Percentiles rank a stretch among this genome's conserved stretches.
Conservation (phyloP, 108 stramenopile genomes). For the Nitzschia sp. region DNA sequence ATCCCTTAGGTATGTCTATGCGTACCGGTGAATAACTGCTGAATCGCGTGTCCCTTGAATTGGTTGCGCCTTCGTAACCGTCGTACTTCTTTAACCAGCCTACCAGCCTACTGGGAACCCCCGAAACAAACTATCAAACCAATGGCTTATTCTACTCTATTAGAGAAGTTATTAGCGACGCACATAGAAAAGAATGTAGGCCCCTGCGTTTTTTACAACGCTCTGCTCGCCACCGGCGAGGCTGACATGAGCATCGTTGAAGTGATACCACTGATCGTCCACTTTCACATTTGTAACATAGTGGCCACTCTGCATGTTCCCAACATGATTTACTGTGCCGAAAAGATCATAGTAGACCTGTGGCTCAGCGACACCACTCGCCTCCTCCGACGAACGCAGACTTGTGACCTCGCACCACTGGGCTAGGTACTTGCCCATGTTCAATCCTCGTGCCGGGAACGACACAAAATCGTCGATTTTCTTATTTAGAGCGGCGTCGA, state of each 20-base stretch:
- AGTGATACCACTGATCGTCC: conserved; percentile 68
- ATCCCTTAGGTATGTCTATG: no score
- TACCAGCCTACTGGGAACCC: no score
- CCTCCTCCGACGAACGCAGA: neutral
- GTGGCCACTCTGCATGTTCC: conserved; percentile 75
- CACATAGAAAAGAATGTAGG: conserved; percentile 80
- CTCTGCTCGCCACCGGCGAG: conserved; percentile 38
- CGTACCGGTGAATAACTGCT: neutral
- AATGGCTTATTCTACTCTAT: no score
- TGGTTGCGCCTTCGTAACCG: neutral
- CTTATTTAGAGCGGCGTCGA: conserved; percentile 65
- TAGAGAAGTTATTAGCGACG: conserved; percentile 28
- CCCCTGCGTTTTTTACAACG: conserved; percentile 58
- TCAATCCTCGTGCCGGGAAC: conserved; percentile 63
- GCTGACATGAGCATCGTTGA: conserved; percentile 67
- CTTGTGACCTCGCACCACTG: conserved; percentile 70
- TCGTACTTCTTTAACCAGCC: no score
- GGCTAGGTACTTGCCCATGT: conserved; percentile 74
- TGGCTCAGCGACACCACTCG: conserved; percentile 30
- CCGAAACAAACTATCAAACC: no score
- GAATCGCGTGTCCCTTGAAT: neutral
- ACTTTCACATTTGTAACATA: conserved; percentile 69
- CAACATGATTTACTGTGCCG: conserved; percentile 76
- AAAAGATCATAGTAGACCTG: conserved; percentile 69
- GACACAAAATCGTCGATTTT: conserved; percentile 78